Conservation (phyloP, 2,329 filamentous ascomycete species). For the Ophiosphaerella narmari region DNA sequence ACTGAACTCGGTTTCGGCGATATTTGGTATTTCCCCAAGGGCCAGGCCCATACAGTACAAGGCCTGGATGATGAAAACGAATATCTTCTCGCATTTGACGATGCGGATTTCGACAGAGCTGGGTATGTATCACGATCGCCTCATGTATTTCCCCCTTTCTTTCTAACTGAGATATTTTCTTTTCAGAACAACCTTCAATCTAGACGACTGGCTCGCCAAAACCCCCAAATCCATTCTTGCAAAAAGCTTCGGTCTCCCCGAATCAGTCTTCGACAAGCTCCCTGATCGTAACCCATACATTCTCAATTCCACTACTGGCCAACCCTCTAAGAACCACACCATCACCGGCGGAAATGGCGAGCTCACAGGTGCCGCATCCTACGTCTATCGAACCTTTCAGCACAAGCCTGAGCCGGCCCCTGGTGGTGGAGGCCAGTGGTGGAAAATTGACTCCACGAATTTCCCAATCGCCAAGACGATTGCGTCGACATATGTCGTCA, state of each 20-base stretch:
- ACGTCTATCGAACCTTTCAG: slow-evolving; percentile 64
- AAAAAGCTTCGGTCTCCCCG: slow-evolving; percentile 70
- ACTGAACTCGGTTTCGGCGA: slow-evolving; percentile 65
- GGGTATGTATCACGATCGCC: slow-evolving; percentile 49
- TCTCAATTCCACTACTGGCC: slow-evolving; percentile 54
- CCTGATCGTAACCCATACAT: slow-evolving; percentile 66
- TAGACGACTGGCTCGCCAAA: slow-evolving; percentile 72
- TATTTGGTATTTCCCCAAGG: slow-evolving; percentile 72
- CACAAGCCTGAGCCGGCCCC: slow-evolving; percentile 62
- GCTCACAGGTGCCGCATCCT: slow-evolving; percentile 63
- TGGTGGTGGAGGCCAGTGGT: slow-evolving; percentile 65
- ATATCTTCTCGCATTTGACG: slow-evolving; percentile 69
- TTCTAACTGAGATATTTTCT: not conserved
- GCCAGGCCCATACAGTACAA: slow-evolving; percentile 66
- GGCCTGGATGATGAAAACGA: slow-evolving; percentile 70
- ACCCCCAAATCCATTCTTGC: slow-evolving; percentile 67
- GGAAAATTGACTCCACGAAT: slow-evolving; percentile 68
- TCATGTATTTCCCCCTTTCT: not conserved
- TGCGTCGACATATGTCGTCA: slow-evolving; percentile 65
- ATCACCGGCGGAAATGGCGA: slow-evolving; percentile 55
- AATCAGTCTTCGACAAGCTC: slow-evolving; percentile 63
- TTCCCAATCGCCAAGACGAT: slow-evolving; percentile 70
- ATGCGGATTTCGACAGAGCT: slow-evolving; percentile 67
- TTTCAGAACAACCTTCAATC: slow-evolving; percentile 68
- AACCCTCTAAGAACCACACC: slow-evolving; percentile 48